phyloP scores from a whole-genome alignment of 2,329 filamentous ascomycete genomes.

The Huntiella moniliformis region DNA sequence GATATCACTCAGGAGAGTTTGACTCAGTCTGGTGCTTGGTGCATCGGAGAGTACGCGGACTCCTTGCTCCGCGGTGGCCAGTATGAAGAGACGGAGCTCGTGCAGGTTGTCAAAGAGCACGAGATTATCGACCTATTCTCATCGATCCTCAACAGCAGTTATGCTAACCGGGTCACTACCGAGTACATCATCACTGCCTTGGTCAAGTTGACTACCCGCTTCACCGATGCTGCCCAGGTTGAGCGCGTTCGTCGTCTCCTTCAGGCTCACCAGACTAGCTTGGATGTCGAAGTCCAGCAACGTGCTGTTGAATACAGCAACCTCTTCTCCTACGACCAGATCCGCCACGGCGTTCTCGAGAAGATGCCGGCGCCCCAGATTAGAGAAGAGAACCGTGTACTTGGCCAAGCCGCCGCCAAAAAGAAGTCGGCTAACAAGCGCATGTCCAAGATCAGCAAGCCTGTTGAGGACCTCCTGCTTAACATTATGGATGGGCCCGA shows the following conservation, averaged over 20 bases:
- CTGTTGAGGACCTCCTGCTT: constrained; percentile 75
- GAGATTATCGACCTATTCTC: constrained; percentile 88
- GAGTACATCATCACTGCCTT: constrained; percentile 92
- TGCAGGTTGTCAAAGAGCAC: constrained; percentile 60
- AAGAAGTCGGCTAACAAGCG: constrained; percentile 53
- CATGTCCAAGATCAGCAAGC: constrained; percentile 59
- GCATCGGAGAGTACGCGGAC: constrained; percentile 93
- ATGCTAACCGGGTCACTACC: constrained; percentile 73
- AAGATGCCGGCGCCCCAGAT: constrained; percentile 98
- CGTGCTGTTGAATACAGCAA: constrained; percentile 90
- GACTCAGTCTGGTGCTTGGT: constrained; percentile 86
- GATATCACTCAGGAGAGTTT: constrained; percentile 96
- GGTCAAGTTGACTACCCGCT: constrained; percentile 83
- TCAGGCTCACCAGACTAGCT: constrained; percentile 58
- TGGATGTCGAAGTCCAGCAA: constrained; percentile 92
- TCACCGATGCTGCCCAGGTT: constrained; percentile 67
- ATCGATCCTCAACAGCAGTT: constrained; percentile 84
- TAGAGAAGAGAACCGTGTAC: constrained; percentile 78
- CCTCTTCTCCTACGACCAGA: constrained; percentile 75
- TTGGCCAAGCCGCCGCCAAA: constrained; percentile 53
- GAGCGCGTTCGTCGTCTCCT: constrained; percentile 69
- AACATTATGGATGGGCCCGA: constrained; percentile 57
- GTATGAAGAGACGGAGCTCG: constrained; percentile 85
- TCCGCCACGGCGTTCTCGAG: constrained; percentile 77
- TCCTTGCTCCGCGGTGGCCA: constrained; percentile 72